Evolutionary conservation across 208 protist species (phyloP).

Genomic region (Strigomonas galati): DNA sequence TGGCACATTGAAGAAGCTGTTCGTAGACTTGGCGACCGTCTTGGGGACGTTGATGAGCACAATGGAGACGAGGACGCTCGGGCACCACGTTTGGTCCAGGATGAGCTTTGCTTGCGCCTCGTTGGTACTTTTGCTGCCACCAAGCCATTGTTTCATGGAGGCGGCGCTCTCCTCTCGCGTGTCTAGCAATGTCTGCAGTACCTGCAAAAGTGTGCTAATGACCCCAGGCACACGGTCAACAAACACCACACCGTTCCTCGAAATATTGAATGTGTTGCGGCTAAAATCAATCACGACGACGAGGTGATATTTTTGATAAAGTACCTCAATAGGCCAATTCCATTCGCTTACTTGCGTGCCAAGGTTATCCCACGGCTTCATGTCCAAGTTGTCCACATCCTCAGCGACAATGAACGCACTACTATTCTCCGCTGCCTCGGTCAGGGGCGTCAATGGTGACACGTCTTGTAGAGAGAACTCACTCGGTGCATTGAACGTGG

Average conservation of each 20-base stretch:
- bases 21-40: conserved; percentile 16
- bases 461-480: not conserved
- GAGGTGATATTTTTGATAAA: conserved; percentile 83
- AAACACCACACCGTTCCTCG: conserved; percentile 64
- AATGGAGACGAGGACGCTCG: conserved; percentile 57
- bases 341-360: conserved; percentile 46
- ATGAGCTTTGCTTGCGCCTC: conserved; percentile 19
- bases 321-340: conserved; percentile 76
- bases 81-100: conserved; percentile 68
- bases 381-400: conserved; percentile 41
- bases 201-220: conserved; percentile 59
- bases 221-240: conserved; percentile 69
- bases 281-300: conserved; percentile 78
- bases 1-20: not conserved
- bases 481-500: conserved; percentile 24
- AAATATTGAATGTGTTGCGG: conserved; percentile 60
- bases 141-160: conserved; percentile 43
- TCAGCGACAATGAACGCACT: conserved; percentile 26
- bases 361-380: conserved; percentile 61
- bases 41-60: conserved; percentile 75
- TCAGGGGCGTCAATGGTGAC: conserved; percentile 6
- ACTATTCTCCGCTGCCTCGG: conserved; percentile 19
- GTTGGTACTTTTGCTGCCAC: conserved; percentile 32
- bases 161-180: conserved; percentile 52
- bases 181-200: conserved; percentile 52